These are phyloP conservation scores for Eremothecium sinecaudum DNA, from an alignment of 1,139 yeast genomes.

Conservation along the genomic window DNA sequence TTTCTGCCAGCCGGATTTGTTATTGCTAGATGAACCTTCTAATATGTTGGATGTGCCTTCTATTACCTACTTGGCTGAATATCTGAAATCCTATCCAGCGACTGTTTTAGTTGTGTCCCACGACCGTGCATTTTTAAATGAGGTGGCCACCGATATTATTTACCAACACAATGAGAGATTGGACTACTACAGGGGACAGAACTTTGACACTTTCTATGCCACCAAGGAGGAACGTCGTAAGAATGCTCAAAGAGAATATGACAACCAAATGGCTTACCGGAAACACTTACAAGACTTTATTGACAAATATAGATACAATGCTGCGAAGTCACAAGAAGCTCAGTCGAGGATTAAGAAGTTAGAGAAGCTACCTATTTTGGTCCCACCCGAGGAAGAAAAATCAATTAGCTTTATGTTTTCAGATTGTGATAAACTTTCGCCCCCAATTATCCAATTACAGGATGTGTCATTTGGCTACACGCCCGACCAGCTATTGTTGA, in stretches of 20 bases:
- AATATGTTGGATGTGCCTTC: constrained; percentile 99
- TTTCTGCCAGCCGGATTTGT: constrained; percentile 91
- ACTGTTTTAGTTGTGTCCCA: constrained; percentile 95
- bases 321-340: constrained; percentile 95
- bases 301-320: constrained; percentile 93
- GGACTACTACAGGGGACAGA: constrained; percentile 90
- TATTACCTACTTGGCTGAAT: constrained; percentile 82
- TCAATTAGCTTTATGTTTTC: constrained; percentile 83
- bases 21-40: constrained; percentile 94
- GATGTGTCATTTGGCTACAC: constrained; percentile 80
- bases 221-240: constrained; percentile 94
- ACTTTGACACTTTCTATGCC: constrained; percentile 85
- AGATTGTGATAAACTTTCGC: constrained; percentile 85
- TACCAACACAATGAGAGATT: constrained; percentile 95
- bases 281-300: constrained; percentile 88
- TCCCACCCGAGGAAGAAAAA: constrained; percentile 91
- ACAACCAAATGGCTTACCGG: constrained; percentile 92
- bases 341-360: constrained; percentile 94
- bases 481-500: constrained; percentile 51
- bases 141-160: constrained; percentile 94
- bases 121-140: constrained; percentile 93
- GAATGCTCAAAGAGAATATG: constrained; percentile 89
- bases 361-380: constrained; percentile 85
- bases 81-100: constrained; percentile 79
- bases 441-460: constrained; percentile 86